Conservation (phyloP, 192 early-diverging fungal species). For the Dissophora ornata region DNA sequence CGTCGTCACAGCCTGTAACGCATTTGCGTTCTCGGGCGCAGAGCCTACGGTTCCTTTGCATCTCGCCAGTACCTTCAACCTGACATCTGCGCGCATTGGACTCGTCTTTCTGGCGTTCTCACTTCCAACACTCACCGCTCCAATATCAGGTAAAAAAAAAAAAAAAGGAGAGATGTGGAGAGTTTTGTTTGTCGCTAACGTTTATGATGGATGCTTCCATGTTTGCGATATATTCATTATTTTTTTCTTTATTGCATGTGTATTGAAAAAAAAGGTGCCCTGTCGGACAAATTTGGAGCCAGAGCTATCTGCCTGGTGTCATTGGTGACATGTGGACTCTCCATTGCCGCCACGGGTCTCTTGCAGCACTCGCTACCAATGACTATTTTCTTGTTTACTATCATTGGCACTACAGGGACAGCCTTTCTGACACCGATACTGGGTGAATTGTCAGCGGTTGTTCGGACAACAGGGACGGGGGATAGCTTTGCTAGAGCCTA, state of each 20-base stretch:
- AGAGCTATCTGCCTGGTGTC: conserved; percentile 23
- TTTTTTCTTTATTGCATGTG: background rate
- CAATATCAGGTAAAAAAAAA: conserved; percentile 66
- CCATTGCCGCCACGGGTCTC: conserved; percentile 2
- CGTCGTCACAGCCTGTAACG: conserved; percentile 43
- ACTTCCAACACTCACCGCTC: conserved; percentile 72
- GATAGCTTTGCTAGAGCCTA: conserved; percentile 70
- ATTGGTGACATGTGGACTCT: conserved; percentile 15
- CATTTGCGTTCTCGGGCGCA: conserved; percentile 50
- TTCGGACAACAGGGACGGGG: conserved; percentile 70
- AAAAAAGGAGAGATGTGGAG: too few species aligned
- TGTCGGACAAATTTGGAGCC: conserved; percentile 46
- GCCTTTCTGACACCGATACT: conserved; percentile 41
- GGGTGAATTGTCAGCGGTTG: conserved; percentile 59
- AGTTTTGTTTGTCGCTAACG: too few species aligned
- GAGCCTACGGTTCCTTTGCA: conserved; percentile 69
- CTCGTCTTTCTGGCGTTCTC: conserved; percentile 78
- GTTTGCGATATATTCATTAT: background rate
- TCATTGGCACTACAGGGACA: conserved; percentile 38
- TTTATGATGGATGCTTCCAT: too few species aligned
- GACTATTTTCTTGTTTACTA: conserved; percentile 34
- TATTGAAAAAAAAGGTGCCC: too few species aligned
- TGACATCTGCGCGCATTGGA: conserved; percentile 60
- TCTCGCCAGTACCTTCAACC: conserved; percentile 53
- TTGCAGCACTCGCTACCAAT: conserved; percentile 20